Percentiles rank a stretch among this genome's conserved stretches.
Evolutionary conservation across 2,329 filamentous ascomycete species (phyloP).

Genomic region (Fonsecaea monophora): DNA sequence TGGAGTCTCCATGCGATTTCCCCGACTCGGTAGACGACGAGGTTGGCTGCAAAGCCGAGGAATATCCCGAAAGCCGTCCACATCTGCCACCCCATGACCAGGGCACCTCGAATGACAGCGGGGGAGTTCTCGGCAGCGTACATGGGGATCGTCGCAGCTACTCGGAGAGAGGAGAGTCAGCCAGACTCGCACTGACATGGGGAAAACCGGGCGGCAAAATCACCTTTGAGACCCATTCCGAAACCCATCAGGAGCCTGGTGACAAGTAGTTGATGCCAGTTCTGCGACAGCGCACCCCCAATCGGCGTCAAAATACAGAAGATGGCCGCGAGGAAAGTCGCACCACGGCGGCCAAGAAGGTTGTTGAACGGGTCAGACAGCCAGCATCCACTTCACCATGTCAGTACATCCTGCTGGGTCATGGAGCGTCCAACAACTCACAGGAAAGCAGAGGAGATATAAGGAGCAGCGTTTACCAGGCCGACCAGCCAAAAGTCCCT

Average conservation of each 20-base stretch:
- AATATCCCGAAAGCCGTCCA: conserved; percentile 67
- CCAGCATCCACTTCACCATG: conserved; percentile 42
- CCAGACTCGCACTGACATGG: conserved; percentile 41
- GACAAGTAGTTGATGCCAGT: conserved; percentile 51
- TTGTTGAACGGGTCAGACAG: conserved; percentile 48
- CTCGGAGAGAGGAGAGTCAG: conserved; percentile 41
- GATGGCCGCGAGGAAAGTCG: conserved; percentile 44
- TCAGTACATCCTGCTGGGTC: conserved; percentile 49
- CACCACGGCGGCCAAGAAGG: conserved; percentile 42
- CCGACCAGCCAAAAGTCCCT: conserved; percentile 50
- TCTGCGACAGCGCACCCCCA: conserved; percentile 41
- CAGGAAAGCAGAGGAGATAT: conserved; percentile 39
- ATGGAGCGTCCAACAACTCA: conserved; percentile 30
- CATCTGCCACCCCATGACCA: conserved; percentile 63
- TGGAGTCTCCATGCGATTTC: conserved; percentile 68
- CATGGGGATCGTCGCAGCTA: conserved; percentile 52
- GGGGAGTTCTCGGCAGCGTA: conserved; percentile 58
- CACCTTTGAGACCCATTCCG: conserved; percentile 51
- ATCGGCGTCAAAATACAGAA: conserved; percentile 42
- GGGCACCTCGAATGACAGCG: conserved; percentile 57
- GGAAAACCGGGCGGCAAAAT: no score
- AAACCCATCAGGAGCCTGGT: conserved; percentile 52
- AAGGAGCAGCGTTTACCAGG: conserved; percentile 49
- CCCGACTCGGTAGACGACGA: conserved; percentile 67
- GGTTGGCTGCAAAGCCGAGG: conserved; percentile 69